Evolutionary conservation across 257 asterid species (phyloP).

Genomic region (Penstemon newberryi): DNA sequence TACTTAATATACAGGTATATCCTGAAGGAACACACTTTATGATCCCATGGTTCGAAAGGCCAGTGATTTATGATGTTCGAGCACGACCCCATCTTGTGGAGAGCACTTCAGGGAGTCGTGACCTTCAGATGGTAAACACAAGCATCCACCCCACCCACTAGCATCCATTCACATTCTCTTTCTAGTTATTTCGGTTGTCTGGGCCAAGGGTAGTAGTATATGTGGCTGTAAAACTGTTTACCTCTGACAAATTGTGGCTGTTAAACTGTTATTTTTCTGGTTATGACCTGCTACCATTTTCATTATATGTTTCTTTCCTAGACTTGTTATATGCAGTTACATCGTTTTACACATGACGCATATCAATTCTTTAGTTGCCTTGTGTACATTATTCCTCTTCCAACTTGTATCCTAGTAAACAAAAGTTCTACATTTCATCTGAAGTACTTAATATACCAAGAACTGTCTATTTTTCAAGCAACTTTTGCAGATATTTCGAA

Average conservation of each 20-base stretch:
- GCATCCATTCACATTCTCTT: background rate
- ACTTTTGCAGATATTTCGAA: background rate
- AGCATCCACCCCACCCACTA: background rate
- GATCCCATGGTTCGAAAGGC: slow-evolving; percentile 96
- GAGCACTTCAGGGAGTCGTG: slow-evolving; percentile 95
- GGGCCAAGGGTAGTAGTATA: background rate
- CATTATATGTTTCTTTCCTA: background rate
- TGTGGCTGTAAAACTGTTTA: slow-evolving; percentile 5
- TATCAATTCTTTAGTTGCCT: background rate
- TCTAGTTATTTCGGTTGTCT: slow-evolving; percentile 4
- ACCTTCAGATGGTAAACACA: slow-evolving; percentile 80
- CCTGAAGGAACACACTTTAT: slow-evolving; percentile 95
- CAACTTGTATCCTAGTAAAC: background rate
- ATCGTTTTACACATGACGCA: background rate
- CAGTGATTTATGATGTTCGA: slow-evolving; percentile 83
- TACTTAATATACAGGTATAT: slow-evolving; percentile 53
- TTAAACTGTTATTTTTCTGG: too few species aligned
- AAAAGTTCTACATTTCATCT: background rate
- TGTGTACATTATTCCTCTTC: background rate
- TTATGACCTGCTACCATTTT: background rate
- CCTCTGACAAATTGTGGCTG: background rate
- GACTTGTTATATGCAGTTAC: background rate
- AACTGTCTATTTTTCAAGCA: background rate
- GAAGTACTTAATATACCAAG: background rate
- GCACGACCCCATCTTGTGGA: slow-evolving; percentile 94